A percentile compares a stretch with the other conserved stretches of the same genome.
Conservation (phyloP, 106 monocot genomes). For the Dioscorea alata region DNA sequence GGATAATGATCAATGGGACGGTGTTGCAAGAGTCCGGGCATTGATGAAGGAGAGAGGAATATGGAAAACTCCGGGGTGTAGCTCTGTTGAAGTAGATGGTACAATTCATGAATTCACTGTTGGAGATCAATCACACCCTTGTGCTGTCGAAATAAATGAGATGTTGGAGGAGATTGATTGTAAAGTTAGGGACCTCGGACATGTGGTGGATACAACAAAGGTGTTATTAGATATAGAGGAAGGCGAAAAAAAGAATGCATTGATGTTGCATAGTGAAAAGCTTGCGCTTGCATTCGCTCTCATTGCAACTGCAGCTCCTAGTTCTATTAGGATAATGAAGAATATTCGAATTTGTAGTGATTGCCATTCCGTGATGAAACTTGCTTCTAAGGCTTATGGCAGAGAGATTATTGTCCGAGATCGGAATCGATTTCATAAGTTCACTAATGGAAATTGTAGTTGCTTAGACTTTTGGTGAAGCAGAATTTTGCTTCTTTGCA, state of each 20-base stretch:
- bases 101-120: constrained; percentile 11
- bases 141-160: not conserved
- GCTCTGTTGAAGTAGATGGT: constrained; percentile 14
- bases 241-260: not conserved
- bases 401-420: not conserved
- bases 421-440: not conserved
- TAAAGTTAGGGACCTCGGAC: not conserved
- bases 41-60: constrained; percentile 7
- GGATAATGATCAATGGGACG: not conserved
- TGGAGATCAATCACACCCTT: constrained; percentile 8
- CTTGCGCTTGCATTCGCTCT: not conserved
- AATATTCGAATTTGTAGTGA: not conserved
- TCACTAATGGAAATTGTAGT: not conserved
- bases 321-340: not conserved
- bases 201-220: not conserved
- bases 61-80: constrained; percentile 12
- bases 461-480: not conserved
- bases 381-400: not conserved
- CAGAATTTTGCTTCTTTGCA: no score
- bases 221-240: constrained; percentile 8
- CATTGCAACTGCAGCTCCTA: not conserved
- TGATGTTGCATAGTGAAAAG: constrained; percentile 3
- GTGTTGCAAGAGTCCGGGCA: not conserved
- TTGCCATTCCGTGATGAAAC: not conserved
- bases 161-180: constrained; percentile 6